A percentile compares a stretch with the other conserved stretches of the same genome.
Evolutionary conservation across 1,139 yeast genomes (phyloP).

Genomic region (Zygosaccharomyces sapae): DNA sequence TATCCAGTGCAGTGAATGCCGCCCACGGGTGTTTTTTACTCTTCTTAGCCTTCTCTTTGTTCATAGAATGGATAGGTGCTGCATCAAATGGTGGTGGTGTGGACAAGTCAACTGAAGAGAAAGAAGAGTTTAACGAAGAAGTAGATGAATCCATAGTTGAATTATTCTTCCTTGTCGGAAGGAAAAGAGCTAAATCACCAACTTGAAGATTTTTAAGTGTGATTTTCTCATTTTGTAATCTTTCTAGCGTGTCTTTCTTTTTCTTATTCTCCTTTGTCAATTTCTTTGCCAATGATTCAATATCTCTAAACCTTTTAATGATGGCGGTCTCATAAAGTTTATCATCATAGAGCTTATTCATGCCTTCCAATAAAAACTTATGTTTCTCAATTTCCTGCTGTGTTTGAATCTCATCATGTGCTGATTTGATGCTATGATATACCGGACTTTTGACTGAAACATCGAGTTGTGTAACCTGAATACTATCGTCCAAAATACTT

Average conservation of each 20-base stretch:
- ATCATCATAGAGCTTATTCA: slow-evolving; percentile 31
- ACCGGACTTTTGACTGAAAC: slow-evolving; percentile 28
- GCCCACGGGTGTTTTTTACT: slow-evolving; percentile 30
- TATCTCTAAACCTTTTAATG: slow-evolving; percentile 76
- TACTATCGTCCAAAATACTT: slow-evolving; percentile 35
- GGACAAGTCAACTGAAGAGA: slow-evolving; percentile 34
- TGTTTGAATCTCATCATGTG: slow-evolving; percentile 21
- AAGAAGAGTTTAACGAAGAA: slow-evolving; percentile 23
- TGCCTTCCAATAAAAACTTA: slow-evolving; percentile 19
- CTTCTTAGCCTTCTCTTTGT: slow-evolving; percentile 10
- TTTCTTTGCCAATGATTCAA: slow-evolving; percentile 85
- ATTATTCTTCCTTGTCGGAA: slow-evolving; percentile 56
- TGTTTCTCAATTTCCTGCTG: slow-evolving; percentile 27
- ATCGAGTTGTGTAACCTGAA: slow-evolving; percentile 13
- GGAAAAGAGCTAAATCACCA: slow-evolving; percentile 75
- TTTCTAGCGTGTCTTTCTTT: slow-evolving; percentile 44
- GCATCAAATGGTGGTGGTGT: slow-evolving; percentile 31
- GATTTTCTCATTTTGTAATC: slow-evolving; percentile 48
- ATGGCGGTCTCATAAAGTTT: slow-evolving; percentile 62
- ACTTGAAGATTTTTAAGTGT: slow-evolving; percentile 60
- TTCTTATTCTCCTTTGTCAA: slow-evolving; percentile 69
- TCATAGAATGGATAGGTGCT: slow-evolving; percentile 10
- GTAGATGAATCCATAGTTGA: slow-evolving; percentile 38
- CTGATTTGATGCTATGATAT: slow-evolving; percentile 21
- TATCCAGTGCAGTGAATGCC: slow-evolving; percentile 35